These are phyloP conservation scores for Periglandula ipomoeae DNA, from an alignment of 2,329 filamentous ascomycete genomes.

Conservation along the genomic window DNA sequence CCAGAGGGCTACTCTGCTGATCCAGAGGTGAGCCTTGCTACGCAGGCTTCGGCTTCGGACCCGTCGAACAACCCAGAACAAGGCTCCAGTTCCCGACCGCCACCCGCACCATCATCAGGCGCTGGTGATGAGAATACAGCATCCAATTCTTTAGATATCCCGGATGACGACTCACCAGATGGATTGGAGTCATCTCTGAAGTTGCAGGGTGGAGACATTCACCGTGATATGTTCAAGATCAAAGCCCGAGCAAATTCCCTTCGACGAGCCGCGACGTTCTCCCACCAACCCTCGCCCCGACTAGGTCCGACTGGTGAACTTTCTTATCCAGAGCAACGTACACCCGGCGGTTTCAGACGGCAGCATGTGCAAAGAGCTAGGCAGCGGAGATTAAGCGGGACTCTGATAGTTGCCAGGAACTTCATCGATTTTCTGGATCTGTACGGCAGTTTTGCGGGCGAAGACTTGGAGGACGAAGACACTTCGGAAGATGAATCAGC, in stretches of 20 bases:
- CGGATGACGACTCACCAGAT: slow-evolving; percentile 26
- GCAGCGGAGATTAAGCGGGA: slow-evolving; percentile 25
- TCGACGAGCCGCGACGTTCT: slow-evolving; percentile 59
- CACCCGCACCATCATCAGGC: not conserved
- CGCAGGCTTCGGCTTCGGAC: slow-evolving; percentile 11
- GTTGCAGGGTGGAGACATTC: slow-evolving; percentile 69
- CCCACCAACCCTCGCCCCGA: slow-evolving; percentile 34
- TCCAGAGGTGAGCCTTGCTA: slow-evolving; percentile 24
- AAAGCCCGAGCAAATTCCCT: slow-evolving; percentile 44
- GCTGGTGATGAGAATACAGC: not conserved
- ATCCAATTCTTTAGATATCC: slow-evolving; percentile 7
- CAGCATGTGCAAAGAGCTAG: slow-evolving; percentile 28
- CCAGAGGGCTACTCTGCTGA: slow-evolving; percentile 31
- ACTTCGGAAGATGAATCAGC: slow-evolving; percentile 48
- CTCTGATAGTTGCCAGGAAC: slow-evolving; percentile 51
- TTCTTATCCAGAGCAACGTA: slow-evolving; percentile 29
- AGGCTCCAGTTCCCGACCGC: not conserved
- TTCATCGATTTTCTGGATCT: slow-evolving; percentile 70
- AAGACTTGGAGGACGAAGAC: slow-evolving; percentile 48
- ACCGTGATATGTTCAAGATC: slow-evolving; percentile 69
- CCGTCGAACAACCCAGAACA: not conserved
- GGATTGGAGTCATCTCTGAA: slow-evolving; percentile 52
- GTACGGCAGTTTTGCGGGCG: slow-evolving; percentile 69
- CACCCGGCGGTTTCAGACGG: slow-evolving; percentile 40
- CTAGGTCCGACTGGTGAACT: slow-evolving; percentile 21